These are phyloP conservation scores for Eudorina sp. DNA, from an alignment of 139 green algal genomes.

Conservation along the genomic window DNA sequence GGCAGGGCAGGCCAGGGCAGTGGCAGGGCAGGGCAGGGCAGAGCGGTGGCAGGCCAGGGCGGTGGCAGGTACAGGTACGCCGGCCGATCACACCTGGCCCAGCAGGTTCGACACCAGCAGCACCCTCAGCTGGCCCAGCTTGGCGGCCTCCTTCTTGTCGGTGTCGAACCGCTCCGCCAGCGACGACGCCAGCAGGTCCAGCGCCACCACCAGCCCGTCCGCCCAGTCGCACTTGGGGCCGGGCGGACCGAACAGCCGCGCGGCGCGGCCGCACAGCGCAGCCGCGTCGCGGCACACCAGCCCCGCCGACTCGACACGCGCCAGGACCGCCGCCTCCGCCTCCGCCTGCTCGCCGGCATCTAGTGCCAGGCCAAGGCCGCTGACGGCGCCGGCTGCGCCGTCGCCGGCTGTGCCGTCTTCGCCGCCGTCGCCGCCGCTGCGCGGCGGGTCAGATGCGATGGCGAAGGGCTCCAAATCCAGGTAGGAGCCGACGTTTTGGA, in stretches of 20 bases:
- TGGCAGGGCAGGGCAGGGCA: too few species aligned
- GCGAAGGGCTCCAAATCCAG: not conserved
- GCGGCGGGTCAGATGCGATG: conserved; percentile 22
- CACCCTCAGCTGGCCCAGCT: not conserved
- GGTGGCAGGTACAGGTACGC: too few species aligned
- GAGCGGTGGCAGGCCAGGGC: too few species aligned
- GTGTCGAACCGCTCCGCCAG: not conserved
- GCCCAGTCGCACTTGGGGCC: not conserved
- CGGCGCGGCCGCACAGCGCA: not conserved
- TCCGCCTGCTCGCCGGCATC: not conserved
- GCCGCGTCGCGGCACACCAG: not conserved
- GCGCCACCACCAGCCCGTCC: conserved; percentile 24
- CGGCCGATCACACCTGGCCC: conserved; percentile 32
- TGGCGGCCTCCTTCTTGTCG: not conserved
- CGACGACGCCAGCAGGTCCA: conserved; percentile 25
- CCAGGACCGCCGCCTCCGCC: not conserved
- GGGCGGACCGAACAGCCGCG: conserved; percentile 13
- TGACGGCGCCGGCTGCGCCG: too few species aligned
- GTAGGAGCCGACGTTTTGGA: not conserved
- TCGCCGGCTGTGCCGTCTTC: not conserved
- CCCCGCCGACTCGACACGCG: not conserved
- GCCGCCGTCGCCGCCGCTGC: not conserved
- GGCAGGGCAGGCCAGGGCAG: too few species aligned
- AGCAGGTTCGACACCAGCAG: conserved; percentile 39
- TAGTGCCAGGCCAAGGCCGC: too few species aligned